Conservation (phyloP, 257 asterid genomes). For the Solanum gandarillasii region DNA sequence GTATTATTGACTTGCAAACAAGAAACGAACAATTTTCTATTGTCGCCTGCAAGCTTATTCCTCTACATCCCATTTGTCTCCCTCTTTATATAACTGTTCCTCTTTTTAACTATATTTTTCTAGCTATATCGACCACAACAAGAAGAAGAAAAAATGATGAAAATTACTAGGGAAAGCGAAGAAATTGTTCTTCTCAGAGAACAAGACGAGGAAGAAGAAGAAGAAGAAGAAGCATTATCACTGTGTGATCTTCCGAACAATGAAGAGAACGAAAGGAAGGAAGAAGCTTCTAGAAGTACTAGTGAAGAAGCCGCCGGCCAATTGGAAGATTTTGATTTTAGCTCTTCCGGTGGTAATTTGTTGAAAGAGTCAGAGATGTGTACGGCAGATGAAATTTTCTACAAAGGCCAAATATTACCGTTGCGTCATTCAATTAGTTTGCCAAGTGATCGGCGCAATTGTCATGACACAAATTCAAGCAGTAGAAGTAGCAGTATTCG, state of each 20-base stretch:
- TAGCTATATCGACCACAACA: neutral
- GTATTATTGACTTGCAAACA: conserved; percentile 26
- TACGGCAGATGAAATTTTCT: conserved; percentile 73
- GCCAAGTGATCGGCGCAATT: neutral
- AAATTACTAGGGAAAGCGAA: neutral
- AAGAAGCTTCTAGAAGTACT: neutral
- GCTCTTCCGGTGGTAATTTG: conserved; percentile 7
- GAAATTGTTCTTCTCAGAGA: neutral
- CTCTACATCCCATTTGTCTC: conserved; percentile 29
- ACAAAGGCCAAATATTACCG: conserved; percentile 72
- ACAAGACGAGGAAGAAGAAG: neutral
- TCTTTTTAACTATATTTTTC: neutral
- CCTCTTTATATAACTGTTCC: neutral
- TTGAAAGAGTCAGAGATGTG: conserved; percentile 55
- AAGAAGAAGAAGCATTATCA: conserved; percentile 65
- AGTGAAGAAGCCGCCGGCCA: neutral
- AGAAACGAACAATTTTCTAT: conserved; percentile 23
- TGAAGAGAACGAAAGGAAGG: conserved; percentile 12
- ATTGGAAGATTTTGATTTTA: conserved; percentile 51
- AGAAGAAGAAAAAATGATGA: neutral
- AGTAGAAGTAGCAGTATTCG: conserved; percentile 55
- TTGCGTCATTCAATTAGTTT: conserved; percentile 45
- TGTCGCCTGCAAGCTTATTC: neutral
- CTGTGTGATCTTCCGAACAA: conserved; percentile 67
- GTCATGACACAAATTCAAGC: conserved; percentile 37